These are phyloP conservation scores for Clarkia xantiana DNA, from an alignment of 345 rosid genomes.

Conservation along the genomic window DNA sequence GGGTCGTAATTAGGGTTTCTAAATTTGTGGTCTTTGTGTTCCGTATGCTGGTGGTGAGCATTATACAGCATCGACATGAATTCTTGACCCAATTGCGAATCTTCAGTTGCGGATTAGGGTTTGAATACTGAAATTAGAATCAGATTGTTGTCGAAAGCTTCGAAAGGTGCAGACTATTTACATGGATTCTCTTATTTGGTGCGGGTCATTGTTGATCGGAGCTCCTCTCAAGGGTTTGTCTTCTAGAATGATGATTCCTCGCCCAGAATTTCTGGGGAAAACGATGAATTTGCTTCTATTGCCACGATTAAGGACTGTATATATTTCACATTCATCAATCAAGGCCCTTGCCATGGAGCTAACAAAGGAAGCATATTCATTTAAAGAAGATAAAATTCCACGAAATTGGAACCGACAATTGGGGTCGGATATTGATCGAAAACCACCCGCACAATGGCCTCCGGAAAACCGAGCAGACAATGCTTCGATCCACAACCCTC, in stretches of 20 bases:
- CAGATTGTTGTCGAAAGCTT: background rate
- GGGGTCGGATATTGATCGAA: constrained; percentile 31
- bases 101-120: background rate
- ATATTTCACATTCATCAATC: constrained; percentile 16
- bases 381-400: constrained; percentile 38
- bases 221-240: constrained; percentile 24
- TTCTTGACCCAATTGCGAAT: too few species aligned
- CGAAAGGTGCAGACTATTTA: constrained; percentile 5
- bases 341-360: constrained; percentile 64
- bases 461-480: constrained; percentile 79
- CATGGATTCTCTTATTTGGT: constrained; percentile 42
- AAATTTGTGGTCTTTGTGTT: constrained; percentile 18
- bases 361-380: constrained; percentile 54
- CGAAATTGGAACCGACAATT: constrained; percentile 28
- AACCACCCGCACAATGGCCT: constrained; percentile 67
- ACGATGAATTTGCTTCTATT: constrained; percentile 19
- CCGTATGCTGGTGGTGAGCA: too few species aligned
- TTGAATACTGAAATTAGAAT: background rate
- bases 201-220: constrained; percentile 27
- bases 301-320: constrained; percentile 19
- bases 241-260: constrained; percentile 20
- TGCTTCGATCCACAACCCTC: constrained; percentile 67
- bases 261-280: constrained; percentile 20
- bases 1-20: constrained; percentile 11
- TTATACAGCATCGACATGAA: too few species aligned